Evolutionary conservation across 2,329 filamentous ascomycete species (phyloP).

Genomic region (Talaromyces funiculosus): DNA sequence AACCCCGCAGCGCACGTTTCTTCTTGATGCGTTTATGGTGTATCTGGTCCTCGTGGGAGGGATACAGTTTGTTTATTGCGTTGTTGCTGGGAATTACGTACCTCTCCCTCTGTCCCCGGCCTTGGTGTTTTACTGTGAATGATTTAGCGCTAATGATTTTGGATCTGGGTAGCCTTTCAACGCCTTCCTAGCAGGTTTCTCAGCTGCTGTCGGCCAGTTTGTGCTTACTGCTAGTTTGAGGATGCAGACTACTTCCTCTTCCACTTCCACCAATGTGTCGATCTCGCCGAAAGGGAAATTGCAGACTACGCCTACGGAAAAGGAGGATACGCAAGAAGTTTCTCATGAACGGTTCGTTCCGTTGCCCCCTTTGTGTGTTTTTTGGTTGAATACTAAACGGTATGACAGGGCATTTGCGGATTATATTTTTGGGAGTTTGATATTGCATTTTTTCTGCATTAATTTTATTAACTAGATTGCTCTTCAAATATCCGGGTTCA

Average conservation of each 20-base stretch:
- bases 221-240: constrained; percentile 85
- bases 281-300: constrained; percentile 22
- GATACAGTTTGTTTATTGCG: constrained; percentile 91
- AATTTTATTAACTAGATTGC: constrained; percentile 91
- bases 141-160: no score
- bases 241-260: constrained; percentile 79
- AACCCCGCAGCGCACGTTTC: constrained; percentile 85
- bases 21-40: constrained; percentile 83
- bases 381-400: constrained; percentile 1
- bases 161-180: constrained; percentile 73
- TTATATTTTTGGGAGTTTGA: constrained; percentile 87
- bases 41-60: constrained; percentile 80
- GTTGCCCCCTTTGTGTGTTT: background rate
- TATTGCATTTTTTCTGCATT: constrained; percentile 97
- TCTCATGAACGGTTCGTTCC: constrained; percentile 37
- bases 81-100: constrained; percentile 91
- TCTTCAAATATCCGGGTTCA: background rate
- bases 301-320: background rate
- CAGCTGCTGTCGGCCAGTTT: constrained; percentile 92
- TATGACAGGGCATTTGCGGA: constrained; percentile 79
- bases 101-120: constrained; percentile 38
- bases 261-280: constrained; percentile 8
- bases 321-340: constrained; percentile 16
- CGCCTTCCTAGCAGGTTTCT: constrained; percentile 93
- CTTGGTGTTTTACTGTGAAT: no score